phyloP scores from a whole-genome alignment of 2,329 filamentous ascomycete species.

The Penicillium janthinellum region DNA sequence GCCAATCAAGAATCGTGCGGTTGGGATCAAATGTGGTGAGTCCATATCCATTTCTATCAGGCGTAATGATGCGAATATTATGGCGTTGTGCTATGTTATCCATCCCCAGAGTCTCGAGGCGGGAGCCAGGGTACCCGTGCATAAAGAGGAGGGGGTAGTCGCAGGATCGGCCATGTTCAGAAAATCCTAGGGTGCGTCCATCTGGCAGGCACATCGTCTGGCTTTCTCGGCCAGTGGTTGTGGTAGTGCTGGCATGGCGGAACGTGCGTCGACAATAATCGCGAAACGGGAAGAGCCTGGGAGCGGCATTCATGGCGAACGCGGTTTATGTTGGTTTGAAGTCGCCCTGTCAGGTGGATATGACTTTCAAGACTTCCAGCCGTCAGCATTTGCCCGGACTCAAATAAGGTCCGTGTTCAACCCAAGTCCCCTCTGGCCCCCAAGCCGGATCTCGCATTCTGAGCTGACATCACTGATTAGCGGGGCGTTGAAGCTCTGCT shows the following conservation, averaged over 20 bases:
- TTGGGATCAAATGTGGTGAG: slow-evolving; percentile 42
- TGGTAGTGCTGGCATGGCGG: neutral
- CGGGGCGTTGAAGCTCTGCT: neutral
- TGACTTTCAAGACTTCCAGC: neutral
- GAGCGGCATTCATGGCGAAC: neutral
- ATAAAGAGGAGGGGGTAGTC: slow-evolving; percentile 45
- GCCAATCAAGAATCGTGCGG: slow-evolving; percentile 45
- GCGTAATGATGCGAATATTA: slow-evolving; percentile 43
- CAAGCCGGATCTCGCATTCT: neutral
- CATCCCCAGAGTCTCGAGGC: slow-evolving; percentile 43
- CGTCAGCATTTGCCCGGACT: neutral
- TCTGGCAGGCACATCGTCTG: slow-evolving; percentile 5
- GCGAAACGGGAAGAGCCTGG: neutral
- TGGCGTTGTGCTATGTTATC: slow-evolving; percentile 38
- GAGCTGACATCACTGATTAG: neutral
- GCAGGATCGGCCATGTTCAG: slow-evolving; percentile 43
- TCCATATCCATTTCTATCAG: slow-evolving; percentile 50
- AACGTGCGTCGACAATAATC: neutral
- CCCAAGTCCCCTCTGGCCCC: neutral
- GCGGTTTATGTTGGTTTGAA: neutral
- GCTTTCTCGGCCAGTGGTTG: neutral
- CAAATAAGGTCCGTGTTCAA: neutral
- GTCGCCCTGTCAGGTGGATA: neutral
- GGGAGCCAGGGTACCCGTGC: slow-evolving; percentile 49
- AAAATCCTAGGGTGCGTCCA: slow-evolving; percentile 47